A percentile compares a stretch with the other conserved stretches of the same genome.
Conservation (phyloP, 768 basidiomycete genomes). For the Harrya chromipes region DNA sequence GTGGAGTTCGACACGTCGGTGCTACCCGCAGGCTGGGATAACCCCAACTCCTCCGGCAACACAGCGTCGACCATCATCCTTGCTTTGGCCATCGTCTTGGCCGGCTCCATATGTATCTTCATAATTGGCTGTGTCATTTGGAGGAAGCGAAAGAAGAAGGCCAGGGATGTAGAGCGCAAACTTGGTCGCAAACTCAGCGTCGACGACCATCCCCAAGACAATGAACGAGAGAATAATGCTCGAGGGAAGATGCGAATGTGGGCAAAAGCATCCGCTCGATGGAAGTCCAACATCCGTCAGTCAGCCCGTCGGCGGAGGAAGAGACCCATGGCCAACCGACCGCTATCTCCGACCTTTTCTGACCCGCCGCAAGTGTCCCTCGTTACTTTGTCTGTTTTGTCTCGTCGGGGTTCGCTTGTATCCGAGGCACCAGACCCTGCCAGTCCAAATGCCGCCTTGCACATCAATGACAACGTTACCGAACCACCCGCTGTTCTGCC, state of each 20-base stretch:
- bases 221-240: conserved; percentile 42
- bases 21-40: conserved; percentile 58
- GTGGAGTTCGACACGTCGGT: conserved; percentile 19
- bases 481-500: conserved; percentile 2
- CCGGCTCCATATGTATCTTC: conserved; percentile 55
- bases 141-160: conserved; percentile 41
- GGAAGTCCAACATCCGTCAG: conserved; percentile 61
- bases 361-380: conserved; percentile 10
- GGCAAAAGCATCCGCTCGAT: conserved; percentile 63
- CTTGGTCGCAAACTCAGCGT: conserved; percentile 21
- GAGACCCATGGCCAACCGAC: conserved; percentile 6
- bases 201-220: conserved; percentile 29
- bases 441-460: not conserved
- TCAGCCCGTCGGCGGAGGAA: conserved; percentile 56
- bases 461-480: not conserved
- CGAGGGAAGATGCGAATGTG: conserved; percentile 57
- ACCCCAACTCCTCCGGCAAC: conserved; percentile 11
- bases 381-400: conserved; percentile 12
- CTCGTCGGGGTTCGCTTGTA: conserved; percentile 29
- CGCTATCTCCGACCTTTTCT: conserved; percentile 19
- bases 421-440: conserved; percentile 8
- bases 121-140: conserved; percentile 62
- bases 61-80: conserved; percentile 49
- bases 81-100: conserved; percentile 59
- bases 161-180: conserved; percentile 55